Evolutionary conservation across 2,329 filamentous ascomycete genomes (phyloP).

Genomic region (Talaromyces pinophilus): DNA sequence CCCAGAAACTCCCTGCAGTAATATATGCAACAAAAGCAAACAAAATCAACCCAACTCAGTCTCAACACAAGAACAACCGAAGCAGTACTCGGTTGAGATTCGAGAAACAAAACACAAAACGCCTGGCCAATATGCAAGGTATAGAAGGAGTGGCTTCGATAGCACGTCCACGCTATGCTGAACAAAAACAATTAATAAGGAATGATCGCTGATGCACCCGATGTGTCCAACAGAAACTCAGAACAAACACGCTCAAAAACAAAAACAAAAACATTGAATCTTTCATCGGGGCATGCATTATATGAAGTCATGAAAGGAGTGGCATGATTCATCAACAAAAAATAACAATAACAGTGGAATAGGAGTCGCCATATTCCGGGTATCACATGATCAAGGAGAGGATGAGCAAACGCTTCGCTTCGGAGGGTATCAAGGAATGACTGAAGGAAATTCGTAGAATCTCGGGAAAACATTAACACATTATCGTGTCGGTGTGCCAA

Average conservation of each 20-base stretch:
- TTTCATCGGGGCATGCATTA: slow-evolving; percentile 25
- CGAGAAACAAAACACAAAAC: slow-evolving; percentile 12
- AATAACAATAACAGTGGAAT: slow-evolving; percentile 22
- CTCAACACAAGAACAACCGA: slow-evolving; percentile 14
- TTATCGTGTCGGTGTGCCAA: slow-evolving; percentile 22
- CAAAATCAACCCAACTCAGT: slow-evolving; percentile 41
- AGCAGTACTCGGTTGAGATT: not conserved
- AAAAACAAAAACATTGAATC: slow-evolving; percentile 16
- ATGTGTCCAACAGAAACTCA: slow-evolving; percentile 19
- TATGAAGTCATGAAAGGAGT: slow-evolving; percentile 26
- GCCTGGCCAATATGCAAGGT: slow-evolving; percentile 23
- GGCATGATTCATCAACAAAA: slow-evolving; percentile 28
- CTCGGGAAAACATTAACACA: slow-evolving; percentile 22
- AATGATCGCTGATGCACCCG: slow-evolving; percentile 26
- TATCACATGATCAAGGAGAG: slow-evolving; percentile 28
- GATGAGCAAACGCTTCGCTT: slow-evolving; percentile 30
- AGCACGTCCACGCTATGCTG: slow-evolving; percentile 27
- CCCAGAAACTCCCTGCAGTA: slow-evolving; percentile 18
- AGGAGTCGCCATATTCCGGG: slow-evolving; percentile 21
- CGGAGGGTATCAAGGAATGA: slow-evolving; percentile 33
- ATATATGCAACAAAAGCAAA: slow-evolving; percentile 2
- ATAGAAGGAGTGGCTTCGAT: slow-evolving; percentile 26
- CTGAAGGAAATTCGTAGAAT: slow-evolving; percentile 33
- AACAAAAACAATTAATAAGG: slow-evolving; percentile 21
- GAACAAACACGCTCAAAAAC: slow-evolving; percentile 22